Conservation (phyloP, 176 grass and related monocot species). For the Rhynchospora tenuis region DNA sequence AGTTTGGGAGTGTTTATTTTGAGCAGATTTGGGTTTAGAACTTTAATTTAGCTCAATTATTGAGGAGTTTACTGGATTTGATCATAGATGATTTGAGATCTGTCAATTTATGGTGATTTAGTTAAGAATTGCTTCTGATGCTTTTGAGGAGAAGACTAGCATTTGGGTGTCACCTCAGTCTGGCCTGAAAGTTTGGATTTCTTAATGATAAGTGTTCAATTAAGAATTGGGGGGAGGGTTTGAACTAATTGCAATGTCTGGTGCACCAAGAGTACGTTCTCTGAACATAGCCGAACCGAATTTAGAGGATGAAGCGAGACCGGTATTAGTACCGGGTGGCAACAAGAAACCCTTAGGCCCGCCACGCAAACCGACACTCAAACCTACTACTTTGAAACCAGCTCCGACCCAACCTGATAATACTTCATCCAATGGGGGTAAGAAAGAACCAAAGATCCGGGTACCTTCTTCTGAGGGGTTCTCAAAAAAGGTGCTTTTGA, state of each 20-base stretch:
- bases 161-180: slow-evolving; percentile 32
- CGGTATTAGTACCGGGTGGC: slow-evolving; percentile 72
- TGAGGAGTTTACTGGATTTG: background rate
- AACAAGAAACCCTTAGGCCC: slow-evolving; percentile 51
- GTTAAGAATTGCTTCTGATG: slow-evolving; percentile 16
- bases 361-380: background rate
- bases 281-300: slow-evolving; percentile 61
- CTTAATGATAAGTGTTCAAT: background rate
- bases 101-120: background rate
- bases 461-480: background rate
- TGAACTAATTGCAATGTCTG: slow-evolving; percentile 50
- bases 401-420: slow-evolving; percentile 19
- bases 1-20: slow-evolving; percentile 22
- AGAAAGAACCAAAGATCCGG: background rate
- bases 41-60: background rate
- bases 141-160: background rate
- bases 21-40: slow-evolving; percentile 1
- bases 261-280: slow-evolving; percentile 66
- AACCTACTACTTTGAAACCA: slow-evolving; percentile 39
- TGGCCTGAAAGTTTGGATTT: slow-evolving; percentile 20
- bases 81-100: background rate
- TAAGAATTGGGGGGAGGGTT: slow-evolving; percentile 22
- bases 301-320: slow-evolving; percentile 41
- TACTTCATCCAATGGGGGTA: background rate
- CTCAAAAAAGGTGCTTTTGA: slow-evolving; percentile 26